A percentile compares a stretch with the other conserved stretches of the same genome.
These are phyloP conservation scores for Citrullus amarus DNA, from an alignment of 306 rosid species.

Conservation along the genomic window DNA sequence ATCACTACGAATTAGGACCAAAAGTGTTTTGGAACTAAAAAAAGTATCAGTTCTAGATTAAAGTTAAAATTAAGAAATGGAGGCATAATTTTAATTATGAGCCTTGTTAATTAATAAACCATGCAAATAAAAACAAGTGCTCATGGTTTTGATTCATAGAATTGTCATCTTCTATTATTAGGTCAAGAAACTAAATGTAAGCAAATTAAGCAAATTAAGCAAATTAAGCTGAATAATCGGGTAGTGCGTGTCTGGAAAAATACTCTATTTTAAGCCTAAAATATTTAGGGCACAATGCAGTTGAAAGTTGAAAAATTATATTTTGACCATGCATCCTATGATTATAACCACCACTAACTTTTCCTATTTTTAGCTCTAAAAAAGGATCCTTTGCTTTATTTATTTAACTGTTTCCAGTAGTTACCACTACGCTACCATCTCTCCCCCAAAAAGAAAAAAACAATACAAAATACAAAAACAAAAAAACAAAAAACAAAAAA, in stretches of 20 bases:
- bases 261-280: not conserved
- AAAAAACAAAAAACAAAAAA: not conserved
- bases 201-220: not conserved
- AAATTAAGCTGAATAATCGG: not conserved
- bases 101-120: no score
- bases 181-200: not conserved
- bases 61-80: no score
- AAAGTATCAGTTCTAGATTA: no score
- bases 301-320: not conserved
- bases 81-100: no score
- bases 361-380: not conserved
- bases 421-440: not conserved
- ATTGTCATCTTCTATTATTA: not conserved
- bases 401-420: not conserved
- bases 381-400: not conserved
- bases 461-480: not conserved
- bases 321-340: not conserved
- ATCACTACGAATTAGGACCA: no score
- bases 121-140: no score
- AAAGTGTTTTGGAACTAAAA: no score
- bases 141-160: not conserved
- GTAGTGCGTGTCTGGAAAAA: not conserved
- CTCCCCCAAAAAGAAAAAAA: not conserved
- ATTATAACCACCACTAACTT: not conserved
- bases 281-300: no score